Conservation (phyloP, 2,329 filamentous ascomycete species). For the Phyllosticta citrichinensis region DNA sequence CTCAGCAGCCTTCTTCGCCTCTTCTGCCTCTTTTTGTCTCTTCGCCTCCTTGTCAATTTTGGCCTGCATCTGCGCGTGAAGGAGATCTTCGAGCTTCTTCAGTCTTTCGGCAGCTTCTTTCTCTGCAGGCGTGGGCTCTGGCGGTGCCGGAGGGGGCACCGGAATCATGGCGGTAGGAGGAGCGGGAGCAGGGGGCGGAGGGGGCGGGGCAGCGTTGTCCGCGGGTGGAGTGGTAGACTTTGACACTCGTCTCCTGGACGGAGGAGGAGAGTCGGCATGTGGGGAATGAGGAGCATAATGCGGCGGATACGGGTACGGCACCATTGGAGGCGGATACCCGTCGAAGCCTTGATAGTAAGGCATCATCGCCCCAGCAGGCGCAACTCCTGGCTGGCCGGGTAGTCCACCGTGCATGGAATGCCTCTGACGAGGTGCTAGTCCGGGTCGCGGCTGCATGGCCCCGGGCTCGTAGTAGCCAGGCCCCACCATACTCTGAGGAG, state of each 20-base stretch:
- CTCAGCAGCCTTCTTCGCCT: slow-evolving; percentile 19
- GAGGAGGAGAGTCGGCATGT: slow-evolving; percentile 18
- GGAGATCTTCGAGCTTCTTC: slow-evolving; percentile 25
- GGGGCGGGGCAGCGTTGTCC: slow-evolving; percentile 13
- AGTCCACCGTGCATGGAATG: slow-evolving; percentile 5
- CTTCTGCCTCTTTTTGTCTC: slow-evolving; percentile 23
- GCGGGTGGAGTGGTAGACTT: slow-evolving; percentile 18
- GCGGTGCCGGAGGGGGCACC: slow-evolving; percentile 8
- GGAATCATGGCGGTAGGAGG: slow-evolving; percentile 11
- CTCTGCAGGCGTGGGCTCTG: slow-evolving; percentile 15
- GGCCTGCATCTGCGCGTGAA: slow-evolving; percentile 27
- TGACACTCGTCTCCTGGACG: slow-evolving; percentile 9
- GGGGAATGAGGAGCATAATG: not conserved
- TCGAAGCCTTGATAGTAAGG: slow-evolving; percentile 5
- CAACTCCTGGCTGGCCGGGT: slow-evolving; percentile 1
- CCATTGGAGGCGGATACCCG: slow-evolving; percentile 2
- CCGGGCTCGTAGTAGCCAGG: slow-evolving; percentile 19
- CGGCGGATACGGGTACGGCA: not conserved
- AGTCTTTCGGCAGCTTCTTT: slow-evolving; percentile 27
- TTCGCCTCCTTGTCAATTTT: slow-evolving; percentile 26
- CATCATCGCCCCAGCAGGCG: slow-evolving; percentile 4
- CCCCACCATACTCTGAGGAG: slow-evolving; percentile 13
- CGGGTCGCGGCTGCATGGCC: slow-evolving; percentile 19
- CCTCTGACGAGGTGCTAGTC: not conserved
- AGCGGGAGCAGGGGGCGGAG: slow-evolving; percentile 12